Evolutionary conservation across 345 rosid genomes (phyloP).

Genomic region (Pugionium dolabratum): DNA sequence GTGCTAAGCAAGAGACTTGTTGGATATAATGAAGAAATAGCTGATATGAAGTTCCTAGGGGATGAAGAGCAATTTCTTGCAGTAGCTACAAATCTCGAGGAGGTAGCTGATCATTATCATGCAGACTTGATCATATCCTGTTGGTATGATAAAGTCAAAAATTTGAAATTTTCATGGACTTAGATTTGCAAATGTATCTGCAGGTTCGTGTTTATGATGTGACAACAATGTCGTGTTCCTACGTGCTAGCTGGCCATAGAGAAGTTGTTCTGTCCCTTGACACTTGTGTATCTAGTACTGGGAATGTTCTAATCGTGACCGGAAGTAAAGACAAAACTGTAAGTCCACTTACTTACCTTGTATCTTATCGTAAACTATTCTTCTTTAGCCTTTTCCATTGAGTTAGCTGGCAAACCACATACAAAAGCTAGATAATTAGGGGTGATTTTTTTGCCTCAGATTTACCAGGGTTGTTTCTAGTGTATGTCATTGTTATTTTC

Average conservation of each 20-base stretch:
- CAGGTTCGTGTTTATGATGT: constrained; percentile 93
- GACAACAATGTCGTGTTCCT: constrained; percentile 89
- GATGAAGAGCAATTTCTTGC: constrained; percentile 85
- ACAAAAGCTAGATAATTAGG: constrained; percentile 21
- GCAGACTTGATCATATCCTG: constrained; percentile 18
- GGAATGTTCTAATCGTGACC: constrained; percentile 64
- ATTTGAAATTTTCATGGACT: constrained; percentile 21
- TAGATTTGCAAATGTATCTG: constrained; percentile 29
- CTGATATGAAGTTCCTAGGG: constrained; percentile 89
- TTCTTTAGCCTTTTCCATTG: constrained; percentile 3
- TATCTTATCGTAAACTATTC: constrained; percentile 11
- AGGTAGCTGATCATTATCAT: constrained; percentile 48
- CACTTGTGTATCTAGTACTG: constrained; percentile 64
- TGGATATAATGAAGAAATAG: constrained; percentile 91
- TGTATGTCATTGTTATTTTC: constrained; percentile 8
- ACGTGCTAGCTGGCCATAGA: constrained; percentile 80
- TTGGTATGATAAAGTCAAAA: constrained; percentile 20
- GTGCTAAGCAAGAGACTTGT: constrained; percentile 70
- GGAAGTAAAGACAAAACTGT: constrained; percentile 94
- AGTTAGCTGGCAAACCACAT: constrained; percentile 14
- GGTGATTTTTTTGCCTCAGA: constrained; percentile 10
- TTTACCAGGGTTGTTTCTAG: constrained; percentile 2
- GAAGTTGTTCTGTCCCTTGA: constrained; percentile 83
- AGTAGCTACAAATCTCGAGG: constrained; percentile 94
- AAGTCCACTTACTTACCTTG: constrained; percentile 45